Evolutionary conservation across 148 eudicot species (phyloP).

Genomic region (Vaccinium macrocarpon): DNA sequence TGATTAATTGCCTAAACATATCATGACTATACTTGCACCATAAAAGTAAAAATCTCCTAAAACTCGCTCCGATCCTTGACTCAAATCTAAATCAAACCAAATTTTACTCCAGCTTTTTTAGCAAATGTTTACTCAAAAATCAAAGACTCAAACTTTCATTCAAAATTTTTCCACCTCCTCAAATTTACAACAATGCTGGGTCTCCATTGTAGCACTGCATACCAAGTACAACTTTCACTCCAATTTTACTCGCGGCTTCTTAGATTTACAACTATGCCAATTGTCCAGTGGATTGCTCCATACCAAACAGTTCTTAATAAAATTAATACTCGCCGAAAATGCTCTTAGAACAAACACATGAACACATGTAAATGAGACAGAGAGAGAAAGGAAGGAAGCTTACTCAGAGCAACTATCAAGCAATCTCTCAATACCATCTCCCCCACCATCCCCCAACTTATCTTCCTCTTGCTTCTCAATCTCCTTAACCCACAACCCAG

Average conservation of each 20-base stretch:
- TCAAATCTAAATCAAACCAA: background rate
- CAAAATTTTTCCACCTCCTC: too few species aligned
- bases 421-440: conserved; percentile 68
- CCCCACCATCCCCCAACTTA: conserved; percentile 52
- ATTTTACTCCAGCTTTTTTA: background rate
- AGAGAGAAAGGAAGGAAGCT: background rate
- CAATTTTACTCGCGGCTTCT: background rate
- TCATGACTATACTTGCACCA: background rate
- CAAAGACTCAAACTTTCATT: too few species aligned
- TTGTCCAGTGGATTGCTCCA: background rate
- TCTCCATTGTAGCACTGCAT: background rate
- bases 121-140: background rate
- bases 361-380: background rate
- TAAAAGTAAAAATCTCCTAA: background rate
- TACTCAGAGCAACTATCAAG: conserved; percentile 91
- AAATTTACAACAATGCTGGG: too few species aligned
- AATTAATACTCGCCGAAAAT: background rate
- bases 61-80: background rate
- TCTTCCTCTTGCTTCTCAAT: conserved; percentile 80
- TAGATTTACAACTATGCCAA: background rate
- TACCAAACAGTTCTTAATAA: background rate
- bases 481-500: conserved; percentile 83
- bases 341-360: too few species aligned
- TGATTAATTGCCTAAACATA: background rate
- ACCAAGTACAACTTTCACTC: background rate